Evolutionary conservation across 768 basidiomycete species (phyloP), one percentile per base, ranked within the genome.

Genomic region (Auriscalpium microsporum): DNA sequence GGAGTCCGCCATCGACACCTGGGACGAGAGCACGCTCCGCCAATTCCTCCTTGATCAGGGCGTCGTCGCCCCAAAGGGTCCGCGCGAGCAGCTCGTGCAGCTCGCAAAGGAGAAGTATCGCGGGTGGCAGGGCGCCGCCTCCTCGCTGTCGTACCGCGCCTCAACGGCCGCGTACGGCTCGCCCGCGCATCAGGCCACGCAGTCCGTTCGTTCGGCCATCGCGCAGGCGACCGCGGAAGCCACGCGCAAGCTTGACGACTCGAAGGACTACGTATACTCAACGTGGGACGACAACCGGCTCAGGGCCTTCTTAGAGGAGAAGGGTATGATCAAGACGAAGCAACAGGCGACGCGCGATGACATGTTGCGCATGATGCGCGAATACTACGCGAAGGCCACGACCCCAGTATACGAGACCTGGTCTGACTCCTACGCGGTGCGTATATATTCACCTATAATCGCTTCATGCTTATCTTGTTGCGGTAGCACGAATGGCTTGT

Each of bases 31-130:
- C 11, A 78, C 77, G 33, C 75, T 96, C 19, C 82, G 94, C 64
- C 75, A 87, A 59, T 95, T 87, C 71, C 76, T 98, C 10, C 79
- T 96, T 53, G 81, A 89, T 64, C 87, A 95, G 61, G 94, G 94
- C 44, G 75, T 95, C 57, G 82, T 98, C 50, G 80, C 85, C 7
- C 94, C 94, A 13, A 78, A 79, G 33, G 86, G 87, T 2, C 84
- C 84, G 2, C 76, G 78, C 54, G 94, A 96, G 65, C 81, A 92
- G 63, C 81, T 97, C 19, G 74, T 88, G 19, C 71, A 87, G 14
- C 76, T 89, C 42, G 93, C 90, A 28, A 87, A 87, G 72, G 77
- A 80, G 58, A 79, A 81, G 67, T 87, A 87, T 63, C 70, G 73
- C 9, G 73, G 75, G 11, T 54, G 44, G 19, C 45, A 46, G 45